Base-by-base conservation (phyloP, 129 eudicot species). In the Tanacetum coccineum region DNA sequence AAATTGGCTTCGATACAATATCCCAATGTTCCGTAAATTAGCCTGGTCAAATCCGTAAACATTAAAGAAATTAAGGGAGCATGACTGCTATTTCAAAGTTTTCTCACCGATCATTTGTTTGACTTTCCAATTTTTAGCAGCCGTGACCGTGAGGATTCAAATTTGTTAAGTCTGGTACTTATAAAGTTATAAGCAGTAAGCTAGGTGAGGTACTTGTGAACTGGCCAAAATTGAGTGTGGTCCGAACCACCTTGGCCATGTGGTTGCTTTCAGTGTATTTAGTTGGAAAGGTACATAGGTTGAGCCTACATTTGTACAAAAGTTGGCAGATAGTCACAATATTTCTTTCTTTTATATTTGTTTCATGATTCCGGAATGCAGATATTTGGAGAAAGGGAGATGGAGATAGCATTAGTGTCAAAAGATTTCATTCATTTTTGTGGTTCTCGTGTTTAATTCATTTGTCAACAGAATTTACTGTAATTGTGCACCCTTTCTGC, bases 381-480 rank as follows among this genome's bases (percentile, higher is more conserved):
- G 96, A 86, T 81, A 86, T 80, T 95, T 88, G 59, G 98, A 92
- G 87, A 92, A 88, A 76, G 98, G 88, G 67, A 71, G 88, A 36
- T 88, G 96, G 98, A 84, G 96, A 62, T 92, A 92, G 71, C 63
- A 26, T 56, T 70, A 36, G 4, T 20, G 28, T 69, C n/a, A 25
- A 50, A 14, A 0, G 47, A 80, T 76, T 68, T 62, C 59, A 62
- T 70, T 64, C 40, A 36, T 64, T 80, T 71, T 45, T 22, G 21
- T 17, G 12, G 11, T 54, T 56, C 14, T 14, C 9, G 36, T 5
- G 44, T 62, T 40, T 36, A 53, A 55, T 62, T 50, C 46, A 44
- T 54, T n/a, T 12, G 39, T 6, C 7, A 28, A 28, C 4, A 28
- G 32, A 4, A n/a, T n/a, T n/a, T n/a, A n/a, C n/a, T n/a, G n/a